These are phyloP conservation scores for Talaromyces amestolkiae DNA, from an alignment of 2,329 filamentous ascomycete species.

Conservation along the genomic window DNA sequence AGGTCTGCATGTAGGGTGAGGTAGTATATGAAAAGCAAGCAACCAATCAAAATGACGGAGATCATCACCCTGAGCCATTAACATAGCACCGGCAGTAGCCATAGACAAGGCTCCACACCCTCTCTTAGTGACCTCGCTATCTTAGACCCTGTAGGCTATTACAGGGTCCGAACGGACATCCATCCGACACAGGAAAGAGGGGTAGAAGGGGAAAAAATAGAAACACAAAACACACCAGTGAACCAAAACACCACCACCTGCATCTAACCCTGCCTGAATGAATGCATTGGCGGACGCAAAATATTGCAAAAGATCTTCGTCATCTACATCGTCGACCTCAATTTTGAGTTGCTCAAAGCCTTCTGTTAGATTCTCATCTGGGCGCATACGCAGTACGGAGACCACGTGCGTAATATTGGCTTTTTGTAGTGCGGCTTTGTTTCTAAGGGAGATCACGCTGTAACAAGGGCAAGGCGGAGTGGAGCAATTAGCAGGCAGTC, in stretches of 20 bases:
- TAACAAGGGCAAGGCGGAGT: not conserved
- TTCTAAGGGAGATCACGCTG: conserved; percentile 76
- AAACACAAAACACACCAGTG: conserved; percentile 61
- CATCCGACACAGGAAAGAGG: not conserved
- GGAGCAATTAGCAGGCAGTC: not conserved
- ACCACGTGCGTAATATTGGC: conserved; percentile 84
- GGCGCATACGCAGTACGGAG: conserved; percentile 61
- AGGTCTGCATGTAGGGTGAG: not conserved
- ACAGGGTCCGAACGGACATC: conserved; percentile 6
- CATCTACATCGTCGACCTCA: conserved; percentile 85
- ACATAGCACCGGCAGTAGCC: not conserved
- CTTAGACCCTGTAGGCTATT: not conserved
- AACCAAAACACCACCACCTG: conserved; percentile 61
- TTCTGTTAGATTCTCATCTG: conserved; percentile 54
- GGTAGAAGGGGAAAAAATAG: not conserved
- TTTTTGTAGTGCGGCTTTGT: conserved; percentile 66
- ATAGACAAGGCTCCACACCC: conserved; percentile 4
- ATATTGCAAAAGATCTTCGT: conserved; percentile 80
- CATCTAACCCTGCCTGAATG: conserved; percentile 71
- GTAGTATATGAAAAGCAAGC: not conserved
- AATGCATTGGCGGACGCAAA: conserved; percentile 77
- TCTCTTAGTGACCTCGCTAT: not conserved
- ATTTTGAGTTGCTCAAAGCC: conserved; percentile 72
- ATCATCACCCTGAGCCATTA: conserved; percentile 1
- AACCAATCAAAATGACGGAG: not conserved